Base-by-base conservation (phyloP, 495 filamentous ascomycete genomes). In the Aspergillus steynii region DNA sequence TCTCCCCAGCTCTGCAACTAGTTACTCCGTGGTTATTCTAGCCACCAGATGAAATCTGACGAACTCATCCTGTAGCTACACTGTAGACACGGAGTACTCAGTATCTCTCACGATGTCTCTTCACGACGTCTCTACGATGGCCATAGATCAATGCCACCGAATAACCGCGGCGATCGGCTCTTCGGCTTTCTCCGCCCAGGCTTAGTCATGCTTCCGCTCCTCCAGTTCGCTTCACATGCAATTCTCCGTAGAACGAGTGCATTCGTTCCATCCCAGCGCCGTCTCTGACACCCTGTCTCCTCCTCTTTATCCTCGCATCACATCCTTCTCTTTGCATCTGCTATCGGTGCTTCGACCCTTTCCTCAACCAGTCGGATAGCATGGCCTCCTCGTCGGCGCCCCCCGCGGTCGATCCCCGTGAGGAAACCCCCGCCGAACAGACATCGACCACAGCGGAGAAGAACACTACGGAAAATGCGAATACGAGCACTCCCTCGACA, bases 351-450 rank as follows among this genome's bases (percentile, higher is more conserved):
- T 7, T 34, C 31, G 31, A 7, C 20, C 20, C 20, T 20, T 20
- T 20, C 20, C 20, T 20, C 20, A 20, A 20, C 56, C 53, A 20
- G 6, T 55, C 49, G 32, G 42, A 27, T 50, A 56, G 12, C 46
- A 68, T 68, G 65, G 59, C 62, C 47, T 62, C 65, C 47, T 52
- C 65, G 55, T 59, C 61, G 47, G 56, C 61, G 25, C 45, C 56
- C 3, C 57, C 62, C 10, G 58, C 46, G 37, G 37, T 14, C 59
- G 56, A 62, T 54, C 48, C 60, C n/a, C 59, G 56, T 27, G 37
- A 28, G 37, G 49, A 57, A 29, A 34, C 49, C 4, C 46, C 51
- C 45, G 9, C 57, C 20, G 12, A 57, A 20, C 50, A 60, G 52
- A 57, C 53, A 12, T 15, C 55, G 6, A 55, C 63, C 25, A 8